Base-by-base conservation (phyloP, 257 asterid genomes). In the Penstemon eatonii region DNA sequence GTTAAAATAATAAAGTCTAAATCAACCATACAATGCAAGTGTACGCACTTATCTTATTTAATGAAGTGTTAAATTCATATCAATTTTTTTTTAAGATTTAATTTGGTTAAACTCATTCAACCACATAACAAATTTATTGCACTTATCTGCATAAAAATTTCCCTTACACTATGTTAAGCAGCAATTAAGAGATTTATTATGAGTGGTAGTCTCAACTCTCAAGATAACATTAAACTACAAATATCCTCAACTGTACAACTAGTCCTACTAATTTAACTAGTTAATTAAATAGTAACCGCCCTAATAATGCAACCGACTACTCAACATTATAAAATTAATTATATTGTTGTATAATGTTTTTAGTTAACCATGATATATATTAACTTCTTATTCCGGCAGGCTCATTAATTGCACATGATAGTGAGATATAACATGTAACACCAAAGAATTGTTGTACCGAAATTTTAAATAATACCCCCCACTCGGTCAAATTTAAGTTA, bases 271-370 rank as follows among this genome's bases (percentile, higher is more conserved):
- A 60, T 15, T 49, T 19, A 55, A 12, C 37, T 36, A 56, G 63
- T 60, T 65, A 65, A 63, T 73, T 69, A 39, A 76, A 74, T 79
- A 79, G 77, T 67, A 78, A 81, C 89, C 89, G 89, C 75, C 87
- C 83, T 36, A 84, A 83, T 86, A 81, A 86, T 86, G 87, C 77
- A 60, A 73, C 84, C 81, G 80, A 78, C 86, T 79, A 63, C 52
- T 69, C 42, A 13, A 65, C 33, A 68, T 40, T 51, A 70, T 74
- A 73, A 69, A 70, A 56, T 71, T 61, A 71, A 70, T n/a, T 65
- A 33, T 52, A 53, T 25, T 70, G 66, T 69, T 69, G 74, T 60
- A 15, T 62, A 19, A 25, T 74, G 57, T 78, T 5, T 71, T 78
- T 75, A 43, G 66, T 62, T 70, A 58, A 69, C 75, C 79, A 51